Base-by-base conservation (phyloP, 2,329 filamentous ascomycete species). In the Aspergillus udagawae region DNA sequence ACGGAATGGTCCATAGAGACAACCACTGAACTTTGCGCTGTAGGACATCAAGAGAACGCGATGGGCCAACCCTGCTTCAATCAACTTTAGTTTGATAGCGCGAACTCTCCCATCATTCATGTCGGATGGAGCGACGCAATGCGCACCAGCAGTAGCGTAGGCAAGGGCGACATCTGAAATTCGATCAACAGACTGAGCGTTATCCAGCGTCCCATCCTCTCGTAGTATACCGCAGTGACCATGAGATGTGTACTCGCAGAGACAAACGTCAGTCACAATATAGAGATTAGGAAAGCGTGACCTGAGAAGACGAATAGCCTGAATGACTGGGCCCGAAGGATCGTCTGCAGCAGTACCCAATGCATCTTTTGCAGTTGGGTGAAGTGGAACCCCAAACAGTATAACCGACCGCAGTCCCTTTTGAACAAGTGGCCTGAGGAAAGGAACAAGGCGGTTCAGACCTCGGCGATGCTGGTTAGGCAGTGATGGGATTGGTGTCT, bases 101-200 rank as follows among this genome's bases (percentile, higher is more conserved):
- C 93, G 90, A 69, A 99, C 95, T 63, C 94, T 89, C 28, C 94
- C 94, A 73, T 99, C 94, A 73, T 97, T 99, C 94, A 99, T 99
- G 75, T 99, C 94, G 1, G 91, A 96, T 1, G 94, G 94, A 0
- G 94, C 94, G 28, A 99, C 92, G 73, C 93, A 97, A 77, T 99
- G 94, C 0, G 93, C 94, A 56, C 94, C 94, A 17, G 94, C 94
- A 69, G 88, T 83, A n/a, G 94, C 94, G 72, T 99, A 99, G 35
- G 93, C 91, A 63, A 97, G 82, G n/a, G 94, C 93, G n/a, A 97
- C 93, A 73, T 97, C 92, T 3, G 90, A 93, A 66, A 99, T 92
- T 60, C 94, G 88, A 71, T 97, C 93, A 8, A 97, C 92, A 3
- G 92, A 96, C 49, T 96, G 84, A 62, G 88, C 86, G 72, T 99